Evolutionary conservation across 805 yeast genomes (phyloP), one percentile per base, ranked within the genome.

Genomic region (Kluyveromyces wickerhamii): DNA sequence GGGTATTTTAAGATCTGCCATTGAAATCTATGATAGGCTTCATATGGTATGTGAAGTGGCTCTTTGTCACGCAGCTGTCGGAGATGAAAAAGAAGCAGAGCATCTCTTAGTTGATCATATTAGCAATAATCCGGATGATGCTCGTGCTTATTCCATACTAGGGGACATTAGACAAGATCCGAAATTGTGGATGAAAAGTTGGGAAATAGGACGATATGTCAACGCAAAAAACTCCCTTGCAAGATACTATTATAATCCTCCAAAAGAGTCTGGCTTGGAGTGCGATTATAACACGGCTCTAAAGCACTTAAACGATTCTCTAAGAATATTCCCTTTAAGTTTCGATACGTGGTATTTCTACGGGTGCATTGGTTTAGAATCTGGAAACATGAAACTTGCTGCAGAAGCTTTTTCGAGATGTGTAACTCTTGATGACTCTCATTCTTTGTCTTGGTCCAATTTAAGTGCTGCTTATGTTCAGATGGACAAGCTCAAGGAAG

Each of bases 381-480:
- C 74, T 10, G 68, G 62, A 6, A 75, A 79, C 45, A 83, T 71
- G 62, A 81, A 77, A 16, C 59, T 82, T 28, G 95, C 96, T 0
- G 78, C 94, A 0, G 94, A 84, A 52, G 96, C 96, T 0, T 88
- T 92, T 54, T 79, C 95, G 1, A 68, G 96, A 49, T 86, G 96
- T 62, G 88, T 87, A 21, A 66, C 94, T 0, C 54, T 88, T 24
- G 95, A 87, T 54, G 94, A 83, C 16, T 69, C 78, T 0, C 86
- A 77, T 49, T 67, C 88, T 2, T 76, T 76, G 51, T 75, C 95
- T 2, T 92, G 98, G 98, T 78, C 94, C 8, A 92, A 92, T 52
- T 67, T 92, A 47, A 86, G 95, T 4, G 77, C 92, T 8, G 78
- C 96, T 0, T 67, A 84, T 36, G 60, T 87, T 25, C 72, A 71